phyloP scores from a whole-genome alignment of 345 rosid genomes.

The Citrus reticulata region DNA sequence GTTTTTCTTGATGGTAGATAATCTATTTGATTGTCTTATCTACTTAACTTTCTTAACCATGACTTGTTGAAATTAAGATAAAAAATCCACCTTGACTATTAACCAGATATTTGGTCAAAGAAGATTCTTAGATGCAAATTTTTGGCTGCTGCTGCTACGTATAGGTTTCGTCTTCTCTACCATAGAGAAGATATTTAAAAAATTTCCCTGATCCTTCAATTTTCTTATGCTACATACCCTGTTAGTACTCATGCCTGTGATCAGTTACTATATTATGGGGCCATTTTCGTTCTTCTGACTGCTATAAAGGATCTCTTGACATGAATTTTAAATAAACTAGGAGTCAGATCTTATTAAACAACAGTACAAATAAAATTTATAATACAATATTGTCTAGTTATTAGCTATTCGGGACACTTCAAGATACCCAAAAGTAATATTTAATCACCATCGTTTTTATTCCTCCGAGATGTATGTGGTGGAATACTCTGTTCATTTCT shows the following conservation, averaged over 20 bases:
- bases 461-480: constrained; percentile 9
- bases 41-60: too few relatives aligned
- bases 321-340: background rate
- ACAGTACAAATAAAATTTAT: too few relatives aligned
- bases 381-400: too few relatives aligned
- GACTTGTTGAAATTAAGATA: too few relatives aligned
- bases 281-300: background rate
- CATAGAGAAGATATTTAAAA: background rate
- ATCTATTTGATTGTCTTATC: too few relatives aligned
- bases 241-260: background rate
- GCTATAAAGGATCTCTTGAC: background rate
- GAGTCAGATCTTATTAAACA: background rate
- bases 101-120: background rate
- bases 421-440: background rate
- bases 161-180: background rate
- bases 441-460: background rate
- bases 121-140: constrained; percentile 2
- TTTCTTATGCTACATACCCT: background rate
- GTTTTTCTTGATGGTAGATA: too few relatives aligned
- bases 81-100: too few relatives aligned
- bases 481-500: constrained; percentile 71
- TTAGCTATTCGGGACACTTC: background rate
- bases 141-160: background rate
- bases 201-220: background rate
- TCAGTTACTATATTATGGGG: background rate